Evolutionary conservation across 352 stramenopile genomes (phyloP).

Genomic region (Sclerospora graminicola): DNA sequence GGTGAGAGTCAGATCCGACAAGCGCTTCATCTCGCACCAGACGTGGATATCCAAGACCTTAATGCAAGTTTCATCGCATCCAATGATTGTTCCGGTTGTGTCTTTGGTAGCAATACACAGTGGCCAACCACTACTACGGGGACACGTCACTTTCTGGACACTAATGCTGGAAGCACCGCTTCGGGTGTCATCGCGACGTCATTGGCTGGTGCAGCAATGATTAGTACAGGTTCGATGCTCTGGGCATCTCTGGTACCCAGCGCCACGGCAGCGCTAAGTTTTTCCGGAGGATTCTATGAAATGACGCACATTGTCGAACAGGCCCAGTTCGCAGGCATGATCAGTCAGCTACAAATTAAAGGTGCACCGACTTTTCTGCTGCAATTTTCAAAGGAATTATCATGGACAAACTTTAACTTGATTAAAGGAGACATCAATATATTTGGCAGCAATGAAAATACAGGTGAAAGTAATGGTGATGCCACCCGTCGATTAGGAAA

Average conservation of each 20-base stretch:
- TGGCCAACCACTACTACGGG: constrained; percentile 73
- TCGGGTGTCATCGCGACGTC: constrained; percentile 61
- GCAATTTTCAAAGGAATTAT: constrained; percentile 72
- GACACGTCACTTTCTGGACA: constrained; percentile 64
- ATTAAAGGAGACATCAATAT: constrained; percentile 31
- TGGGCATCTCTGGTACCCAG: constrained; percentile 61
- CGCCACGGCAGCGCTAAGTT: constrained; percentile 48
- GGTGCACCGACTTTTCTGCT: constrained; percentile 68
- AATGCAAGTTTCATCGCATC: constrained; percentile 34
- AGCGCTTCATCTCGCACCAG: constrained; percentile 30
- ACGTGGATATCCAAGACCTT: constrained; percentile 42
- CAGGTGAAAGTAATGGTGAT: not conserved
- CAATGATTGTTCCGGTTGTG: constrained; percentile 78
- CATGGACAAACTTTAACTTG: constrained; percentile 84
- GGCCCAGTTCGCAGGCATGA: constrained; percentile 77
- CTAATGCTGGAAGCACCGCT: constrained; percentile 41
- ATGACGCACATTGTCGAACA: constrained; percentile 83
- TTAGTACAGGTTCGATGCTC: constrained; percentile 54
- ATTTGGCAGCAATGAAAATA: constrained; percentile 4
- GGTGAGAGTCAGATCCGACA: constrained; percentile 61
- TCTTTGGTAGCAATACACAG: constrained; percentile 73
- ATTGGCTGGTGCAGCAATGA: constrained; percentile 36
- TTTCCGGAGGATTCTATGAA: constrained; percentile 67
- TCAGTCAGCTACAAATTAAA: constrained; percentile 65
- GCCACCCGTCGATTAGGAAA: constrained; percentile 20